These are phyloP conservation scores for Serendipita indica DNA, from an alignment of 768 basidiomycete species.

Conservation along the genomic window DNA sequence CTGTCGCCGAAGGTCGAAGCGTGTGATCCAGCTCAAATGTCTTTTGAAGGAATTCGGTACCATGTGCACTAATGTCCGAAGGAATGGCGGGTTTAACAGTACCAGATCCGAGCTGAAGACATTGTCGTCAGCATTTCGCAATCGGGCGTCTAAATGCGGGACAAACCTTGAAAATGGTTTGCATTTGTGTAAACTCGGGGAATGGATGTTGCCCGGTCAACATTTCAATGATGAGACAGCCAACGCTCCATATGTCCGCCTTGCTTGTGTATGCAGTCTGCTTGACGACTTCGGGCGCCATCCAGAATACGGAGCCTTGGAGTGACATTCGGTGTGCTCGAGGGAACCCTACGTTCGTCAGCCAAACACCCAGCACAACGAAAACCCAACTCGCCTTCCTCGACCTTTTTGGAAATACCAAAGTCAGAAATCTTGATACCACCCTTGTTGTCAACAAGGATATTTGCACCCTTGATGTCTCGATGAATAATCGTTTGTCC, in stretches of 20 bases:
- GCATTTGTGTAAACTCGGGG: constrained; percentile 95
- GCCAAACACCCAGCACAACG: neutral
- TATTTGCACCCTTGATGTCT: constrained; percentile 98
- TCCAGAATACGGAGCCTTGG: constrained; percentile 98
- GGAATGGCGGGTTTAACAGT: constrained; percentile 70
- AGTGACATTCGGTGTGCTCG: constrained; percentile 79
- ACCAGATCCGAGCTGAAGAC: neutral
- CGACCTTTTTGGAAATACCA: constrained; percentile 93
- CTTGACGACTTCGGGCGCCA: constrained; percentile 98
- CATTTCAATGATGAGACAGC: constrained; percentile 93
- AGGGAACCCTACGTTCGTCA: constrained; percentile 23
- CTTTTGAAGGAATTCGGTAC: constrained; percentile 68
- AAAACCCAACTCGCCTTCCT: constrained; percentile 80
- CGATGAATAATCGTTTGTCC: constrained; percentile 91
- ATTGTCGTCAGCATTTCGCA: neutral
- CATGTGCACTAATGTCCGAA: constrained; percentile 78
- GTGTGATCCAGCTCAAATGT: constrained; percentile 81
- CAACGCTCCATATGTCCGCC: constrained; percentile 94
- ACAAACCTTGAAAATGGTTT: constrained; percentile 89
- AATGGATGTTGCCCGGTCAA: constrained; percentile 91
- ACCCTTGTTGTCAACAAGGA: constrained; percentile 94
- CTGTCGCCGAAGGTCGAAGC: constrained; percentile 62
- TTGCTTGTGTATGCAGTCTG: constrained; percentile 84
- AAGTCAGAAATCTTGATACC: constrained; percentile 96
- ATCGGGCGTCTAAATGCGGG: neutral